A percentile compares a stretch with the other conserved stretches of the same genome.
Evolutionary conservation across 192 early-diverging fungal species (phyloP).

Genomic region (Globomyces pollinis-pini): DNA sequence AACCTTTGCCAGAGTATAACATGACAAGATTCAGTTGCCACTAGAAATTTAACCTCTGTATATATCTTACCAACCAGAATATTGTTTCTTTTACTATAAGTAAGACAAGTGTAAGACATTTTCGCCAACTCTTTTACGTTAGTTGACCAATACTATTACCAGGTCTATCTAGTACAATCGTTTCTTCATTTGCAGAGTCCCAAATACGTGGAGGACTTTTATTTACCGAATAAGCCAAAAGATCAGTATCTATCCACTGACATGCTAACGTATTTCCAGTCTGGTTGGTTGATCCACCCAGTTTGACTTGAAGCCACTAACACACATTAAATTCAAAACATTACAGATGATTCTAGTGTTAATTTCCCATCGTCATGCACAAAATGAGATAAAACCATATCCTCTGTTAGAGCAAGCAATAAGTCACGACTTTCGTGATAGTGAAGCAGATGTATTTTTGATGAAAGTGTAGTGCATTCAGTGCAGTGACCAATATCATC

Average conservation of each 20-base stretch:
- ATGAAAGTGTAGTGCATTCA: conserved; percentile 11
- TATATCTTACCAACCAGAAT: too few species aligned
- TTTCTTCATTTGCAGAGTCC: conserved; percentile 44
- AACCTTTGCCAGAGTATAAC: conserved; percentile 18
- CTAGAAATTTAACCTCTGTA: too few species aligned
- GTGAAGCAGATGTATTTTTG: background rate
- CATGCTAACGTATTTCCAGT: conserved; percentile 12
- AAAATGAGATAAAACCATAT: conserved; percentile 26
- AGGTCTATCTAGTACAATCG: conserved; percentile 14
- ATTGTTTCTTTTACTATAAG: conserved; percentile 13
- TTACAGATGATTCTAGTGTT: conserved; percentile 6
- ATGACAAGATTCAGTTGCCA: conserved; percentile 2
- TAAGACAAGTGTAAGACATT: conserved; percentile 9
- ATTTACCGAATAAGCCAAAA: conserved; percentile 27
- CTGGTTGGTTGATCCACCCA: conserved; percentile 18
- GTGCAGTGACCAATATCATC: conserved; percentile 48
- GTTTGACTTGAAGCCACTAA: conserved; percentile 29
- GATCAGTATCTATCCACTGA: conserved; percentile 27
- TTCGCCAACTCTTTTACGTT: conserved; percentile 10
- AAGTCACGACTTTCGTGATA: conserved; percentile 22
- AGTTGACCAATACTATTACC: conserved; percentile 6
- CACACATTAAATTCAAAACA: background rate
- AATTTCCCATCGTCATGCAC: conserved; percentile 37
- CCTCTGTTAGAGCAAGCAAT: conserved; percentile 29
- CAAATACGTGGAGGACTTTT: conserved; percentile 25